Conservation (phyloP, 441 rosid species). For the Brassica hybrid region DNA sequence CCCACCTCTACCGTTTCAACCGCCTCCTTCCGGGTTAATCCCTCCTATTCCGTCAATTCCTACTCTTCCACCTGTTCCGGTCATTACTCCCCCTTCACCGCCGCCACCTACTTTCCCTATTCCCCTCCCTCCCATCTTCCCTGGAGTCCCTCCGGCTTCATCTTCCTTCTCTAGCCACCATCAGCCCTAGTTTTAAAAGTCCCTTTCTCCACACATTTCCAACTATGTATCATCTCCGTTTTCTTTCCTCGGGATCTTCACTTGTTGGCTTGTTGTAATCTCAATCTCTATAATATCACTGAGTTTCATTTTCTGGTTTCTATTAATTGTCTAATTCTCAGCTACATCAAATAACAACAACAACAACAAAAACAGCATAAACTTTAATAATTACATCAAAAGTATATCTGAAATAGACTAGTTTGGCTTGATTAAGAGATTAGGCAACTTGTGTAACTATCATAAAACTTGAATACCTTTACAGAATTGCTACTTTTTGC, state of each 20-base stretch:
- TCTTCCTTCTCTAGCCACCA: constrained; percentile 45
- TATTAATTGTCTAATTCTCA: too few species aligned
- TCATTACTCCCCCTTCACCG: constrained; percentile 47
- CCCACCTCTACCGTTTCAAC: constrained; percentile 44
- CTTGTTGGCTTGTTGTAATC: constrained; percentile 26
- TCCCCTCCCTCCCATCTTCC: constrained; percentile 50
- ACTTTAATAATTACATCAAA: not conserved
- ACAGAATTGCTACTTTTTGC: not conserved
- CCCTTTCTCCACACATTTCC: not conserved
- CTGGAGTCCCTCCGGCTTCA: constrained; percentile 61
- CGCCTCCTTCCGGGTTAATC: constrained; percentile 44
- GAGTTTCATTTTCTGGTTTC: too few species aligned
- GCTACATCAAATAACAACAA: too few species aligned
- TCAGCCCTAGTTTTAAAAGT: constrained; percentile 14
- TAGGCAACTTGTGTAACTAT: not conserved
- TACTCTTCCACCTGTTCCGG: constrained; percentile 55
- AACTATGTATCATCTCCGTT: constrained; percentile 11
- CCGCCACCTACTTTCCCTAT: constrained; percentile 55
- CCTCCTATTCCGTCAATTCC: constrained; percentile 50
- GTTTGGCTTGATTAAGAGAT: not conserved
- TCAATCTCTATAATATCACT: too few species aligned
- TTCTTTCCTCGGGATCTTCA: constrained; percentile 5
- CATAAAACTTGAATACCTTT: not conserved
- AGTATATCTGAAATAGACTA: not conserved
- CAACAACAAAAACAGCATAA: not conserved